Percentiles rank a stretch among this genome's conserved stretches.
Conservation (phyloP, 306 rosid genomes). For the Rosa multiflora region DNA sequence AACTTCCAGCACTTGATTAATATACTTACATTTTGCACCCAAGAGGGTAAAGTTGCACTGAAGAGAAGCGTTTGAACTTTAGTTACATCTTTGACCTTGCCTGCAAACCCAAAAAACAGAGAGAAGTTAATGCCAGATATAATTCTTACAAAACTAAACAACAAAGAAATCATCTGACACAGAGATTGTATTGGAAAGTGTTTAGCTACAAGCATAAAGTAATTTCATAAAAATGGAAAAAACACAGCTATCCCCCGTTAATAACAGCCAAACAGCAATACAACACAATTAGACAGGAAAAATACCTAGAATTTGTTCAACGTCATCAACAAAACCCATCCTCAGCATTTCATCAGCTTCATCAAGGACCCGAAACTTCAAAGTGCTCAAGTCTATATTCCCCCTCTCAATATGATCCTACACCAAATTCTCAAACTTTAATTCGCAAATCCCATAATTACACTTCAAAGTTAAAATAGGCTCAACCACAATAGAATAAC, state of each 20-base stretch:
- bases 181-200: neutral
- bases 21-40: conserved; percentile 70
- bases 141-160: neutral
- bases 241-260: neutral
- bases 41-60: conserved; percentile 88
- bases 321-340: conserved; percentile 94
- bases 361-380: conserved; percentile 86
- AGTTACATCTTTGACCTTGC: conserved; percentile 71
- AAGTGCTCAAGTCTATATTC: conserved; percentile 61
- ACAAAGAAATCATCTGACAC: neutral
- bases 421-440: conserved; percentile 14
- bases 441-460: neutral
- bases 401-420: conserved; percentile 83
- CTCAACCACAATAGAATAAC: neutral
- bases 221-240: neutral
- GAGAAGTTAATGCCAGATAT: neutral
- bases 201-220: neutral
- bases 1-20: neutral
- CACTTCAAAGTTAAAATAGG: neutral
- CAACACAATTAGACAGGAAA: neutral
- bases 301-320: conserved; percentile 82
- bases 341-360: conserved; percentile 98
- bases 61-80: conserved; percentile 95
- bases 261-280: neutral
- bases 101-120: conserved; percentile 38